These are phyloP conservation scores for Hypoxylon sp. DNA, from an alignment of 2,329 filamentous ascomycete species.

Conservation along the genomic window DNA sequence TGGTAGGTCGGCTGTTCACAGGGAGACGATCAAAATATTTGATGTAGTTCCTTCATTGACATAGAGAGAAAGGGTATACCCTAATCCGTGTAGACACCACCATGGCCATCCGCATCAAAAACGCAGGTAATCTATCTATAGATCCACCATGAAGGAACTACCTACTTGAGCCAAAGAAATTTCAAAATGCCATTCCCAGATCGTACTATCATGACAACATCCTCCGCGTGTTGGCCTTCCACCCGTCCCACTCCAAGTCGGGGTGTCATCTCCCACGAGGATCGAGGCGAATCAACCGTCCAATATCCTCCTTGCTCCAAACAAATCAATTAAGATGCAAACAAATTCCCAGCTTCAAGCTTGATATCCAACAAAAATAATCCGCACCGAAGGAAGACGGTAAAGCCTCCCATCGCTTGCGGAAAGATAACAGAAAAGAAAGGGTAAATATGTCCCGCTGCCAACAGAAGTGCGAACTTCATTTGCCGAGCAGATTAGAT, in stretches of 20 bases:
- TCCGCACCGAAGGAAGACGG: constrained; percentile 25
- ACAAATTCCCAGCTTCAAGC: constrained; percentile 34
- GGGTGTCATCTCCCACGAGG: constrained; percentile 19
- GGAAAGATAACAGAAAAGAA: no score
- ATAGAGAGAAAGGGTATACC: constrained; percentile 20
- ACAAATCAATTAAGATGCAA: constrained; percentile 26
- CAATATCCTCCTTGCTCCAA: constrained; percentile 19
- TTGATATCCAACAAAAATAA: constrained; percentile 32
- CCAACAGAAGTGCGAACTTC: constrained; percentile 50
- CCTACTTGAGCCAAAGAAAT: constrained; percentile 17
- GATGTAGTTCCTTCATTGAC: constrained; percentile 19
- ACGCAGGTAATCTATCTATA: constrained; percentile 29
- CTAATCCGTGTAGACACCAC: constrained; percentile 19
- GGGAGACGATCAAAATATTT: constrained; percentile 2
- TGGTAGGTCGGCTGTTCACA: background rate
- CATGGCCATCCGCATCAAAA: constrained; percentile 18
- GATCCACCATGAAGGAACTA: constrained; percentile 8
- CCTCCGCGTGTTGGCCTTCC: constrained; percentile 29
- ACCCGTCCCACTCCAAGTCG: constrained; percentile 25
- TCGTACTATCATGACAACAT: constrained; percentile 31
- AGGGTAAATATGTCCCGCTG: constrained; percentile 37
- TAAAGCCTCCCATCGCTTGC: constrained; percentile 12
- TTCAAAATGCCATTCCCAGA: constrained; percentile 11
- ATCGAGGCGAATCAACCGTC: constrained; percentile 27
- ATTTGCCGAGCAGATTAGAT: constrained; percentile 47